Percentiles rank a stretch among this genome's conserved stretches.
These are phyloP conservation scores for Candida lessepsii DNA, from an alignment of 805 yeast genomes.

Conservation along the genomic window DNA sequence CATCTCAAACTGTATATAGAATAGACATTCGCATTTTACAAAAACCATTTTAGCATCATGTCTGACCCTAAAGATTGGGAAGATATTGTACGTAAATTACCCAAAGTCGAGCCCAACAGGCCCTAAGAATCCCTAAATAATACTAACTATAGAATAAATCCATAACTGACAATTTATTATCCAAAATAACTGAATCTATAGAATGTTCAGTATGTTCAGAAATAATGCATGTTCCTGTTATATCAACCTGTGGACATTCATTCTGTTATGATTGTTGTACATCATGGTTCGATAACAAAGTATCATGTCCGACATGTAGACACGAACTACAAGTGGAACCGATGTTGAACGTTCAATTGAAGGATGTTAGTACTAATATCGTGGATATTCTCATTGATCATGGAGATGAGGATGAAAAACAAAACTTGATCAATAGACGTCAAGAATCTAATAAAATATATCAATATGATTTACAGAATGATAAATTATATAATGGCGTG, in stretches of 20 bases:
- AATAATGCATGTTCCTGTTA: conserved; percentile 62
- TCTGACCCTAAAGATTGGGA: conserved; percentile 7
- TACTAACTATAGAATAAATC: conserved; percentile 11
- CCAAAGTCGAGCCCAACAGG: too few species aligned
- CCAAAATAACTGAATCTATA: conserved; percentile 27
- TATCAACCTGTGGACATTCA: conserved; percentile 69
- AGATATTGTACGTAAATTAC: conserved; percentile 5
- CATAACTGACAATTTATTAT: conserved; percentile 20
- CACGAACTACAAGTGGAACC: conserved; percentile 49
- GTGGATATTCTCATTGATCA: conserved; percentile 40
- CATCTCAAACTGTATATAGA: conserved; percentile 6
- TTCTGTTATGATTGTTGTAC: conserved; percentile 66
- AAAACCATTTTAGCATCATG: conserved; percentile 2
- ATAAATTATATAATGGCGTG: conserved; percentile 46
- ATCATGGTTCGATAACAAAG: conserved; percentile 57
- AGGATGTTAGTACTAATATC: conserved; percentile 40
- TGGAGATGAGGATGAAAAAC: conserved; percentile 23
- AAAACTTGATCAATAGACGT: conserved; percentile 21
- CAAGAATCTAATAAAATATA: conserved; percentile 26
- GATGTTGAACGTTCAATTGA: conserved; percentile 49
- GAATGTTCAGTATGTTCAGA: conserved; percentile 72
- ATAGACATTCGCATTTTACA: conserved; percentile 2
- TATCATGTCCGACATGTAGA: conserved; percentile 72
- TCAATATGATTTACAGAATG: conserved; percentile 36
- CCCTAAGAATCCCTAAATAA: too few species aligned